Conservation (phyloP, 495 filamentous ascomycete species). For the Penicillium tannophilum region DNA sequence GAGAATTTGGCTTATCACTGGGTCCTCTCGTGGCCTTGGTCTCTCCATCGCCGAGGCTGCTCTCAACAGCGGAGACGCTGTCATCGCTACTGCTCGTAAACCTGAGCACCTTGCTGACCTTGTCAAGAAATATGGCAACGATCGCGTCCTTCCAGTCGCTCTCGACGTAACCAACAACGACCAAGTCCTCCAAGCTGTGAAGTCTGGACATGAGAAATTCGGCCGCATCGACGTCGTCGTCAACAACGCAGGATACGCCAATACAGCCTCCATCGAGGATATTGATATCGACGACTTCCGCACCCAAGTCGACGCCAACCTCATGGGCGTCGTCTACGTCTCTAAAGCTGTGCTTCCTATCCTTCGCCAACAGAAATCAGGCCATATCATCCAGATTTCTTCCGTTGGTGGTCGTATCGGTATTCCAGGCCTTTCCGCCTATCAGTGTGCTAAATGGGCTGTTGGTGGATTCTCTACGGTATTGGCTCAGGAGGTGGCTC, state of each 20-base stretch:
- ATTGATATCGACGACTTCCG: constrained; percentile 25
- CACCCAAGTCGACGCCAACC: constrained; percentile 40
- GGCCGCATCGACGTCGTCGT: constrained; percentile 31
- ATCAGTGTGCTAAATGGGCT: constrained; percentile 54
- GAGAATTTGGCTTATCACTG: constrained; percentile 49
- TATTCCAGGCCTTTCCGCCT: constrained; percentile 19
- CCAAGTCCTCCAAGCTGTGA: constrained; percentile 11
- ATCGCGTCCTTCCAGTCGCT: constrained; percentile 24
- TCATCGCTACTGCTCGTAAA: constrained; percentile 55
- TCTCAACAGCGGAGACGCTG: constrained; percentile 46
- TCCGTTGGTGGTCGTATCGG: not conserved
- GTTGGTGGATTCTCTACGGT: constrained; percentile 39
- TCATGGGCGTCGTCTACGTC: constrained; percentile 51
- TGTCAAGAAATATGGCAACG: constrained; percentile 19
- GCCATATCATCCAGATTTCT: constrained; percentile 15
- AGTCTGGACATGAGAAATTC: constrained; percentile 11
- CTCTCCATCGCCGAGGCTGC: constrained; percentile 42
- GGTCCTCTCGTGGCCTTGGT: constrained; percentile 53
- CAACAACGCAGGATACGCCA: constrained; percentile 37
- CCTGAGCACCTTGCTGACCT: constrained; percentile 29
- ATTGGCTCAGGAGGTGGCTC: constrained; percentile 30
- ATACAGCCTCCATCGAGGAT: constrained; percentile 23
- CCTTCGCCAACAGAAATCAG: constrained; percentile 41
- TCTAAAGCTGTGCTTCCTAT: constrained; percentile 50
- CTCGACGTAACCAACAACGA: constrained; percentile 48